Base-by-base conservation (phyloP, 805 yeast genomes). In the Candida patagonica region DNA sequence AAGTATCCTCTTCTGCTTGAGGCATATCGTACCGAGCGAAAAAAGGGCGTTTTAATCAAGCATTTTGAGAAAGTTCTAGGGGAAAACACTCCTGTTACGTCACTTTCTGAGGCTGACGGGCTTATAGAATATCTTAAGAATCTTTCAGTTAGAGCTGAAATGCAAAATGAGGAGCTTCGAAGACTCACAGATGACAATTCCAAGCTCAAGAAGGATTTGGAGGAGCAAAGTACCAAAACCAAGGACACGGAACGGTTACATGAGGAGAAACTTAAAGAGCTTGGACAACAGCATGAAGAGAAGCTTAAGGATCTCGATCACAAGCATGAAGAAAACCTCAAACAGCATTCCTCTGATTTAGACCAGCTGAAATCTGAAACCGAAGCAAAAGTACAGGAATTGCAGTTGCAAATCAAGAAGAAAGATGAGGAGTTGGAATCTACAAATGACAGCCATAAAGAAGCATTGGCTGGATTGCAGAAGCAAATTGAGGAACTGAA, bases 1-100 rank as follows among this genome's bases (percentile, higher is more conserved):
- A 87, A 86, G 57, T 89, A 92, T 55, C 98, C 98, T 30, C 53
- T 50, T 31, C 65, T 89, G 12, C 68, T 87, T 37, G 80, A 80
- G 32, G 96, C 97, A 0, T 92, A 85, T 62, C 83, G 86, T 54
- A 64, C 70, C 1, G 96, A 88, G 57, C 85, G 82, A 62, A 66
- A 71, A 37, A 81, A 78, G 50, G 64, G 70, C 1, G 78, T 73
- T 34, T 67, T 79, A 32, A 70, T 87, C 6, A 65, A 55, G 4
- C 53, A 63, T 0, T 80, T 88, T 49, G 96, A 86, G 54, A 74
- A 65, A 41, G 72, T 81, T 10, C 62, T 89, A 43, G 68, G 73
- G 38, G 96, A 89, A 51, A 62, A 73, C 47, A 88, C 96, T 0
- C 97, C 97, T 0, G 70, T 84, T 37, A 70, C 82, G 1, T 71